Base-by-base conservation (phyloP, 805 yeast genomes). In the Cyberlindnera galapagoensis region DNA sequence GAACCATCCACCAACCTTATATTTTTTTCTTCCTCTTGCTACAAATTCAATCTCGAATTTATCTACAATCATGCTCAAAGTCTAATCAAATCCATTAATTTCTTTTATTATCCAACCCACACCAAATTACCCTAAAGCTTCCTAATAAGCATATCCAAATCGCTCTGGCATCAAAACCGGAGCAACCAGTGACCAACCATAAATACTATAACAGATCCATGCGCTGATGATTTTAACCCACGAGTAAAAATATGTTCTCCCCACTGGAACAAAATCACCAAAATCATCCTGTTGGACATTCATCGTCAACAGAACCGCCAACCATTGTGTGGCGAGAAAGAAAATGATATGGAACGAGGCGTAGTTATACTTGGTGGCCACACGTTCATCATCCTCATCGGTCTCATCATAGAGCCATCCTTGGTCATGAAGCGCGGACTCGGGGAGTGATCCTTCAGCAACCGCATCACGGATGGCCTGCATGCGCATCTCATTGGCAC, bases 321-420 rank as follows among this genome's bases (percentile, higher is more conserved):
- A 87, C 74, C 94, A 94, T 57, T 90, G 97, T 2, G 98, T 90
- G 0, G 98, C 98, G 40, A 92, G 65, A 55, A 92, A 78, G 67
- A 92, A 92, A 18, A 92, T 84, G 20, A 90, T 54, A 56, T 92
- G 98, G 68, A 92, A 92, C 28, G 90, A 61, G 6, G 85, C 67
- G 57, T 88, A 88, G 57, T 84, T 86, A 62, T 88, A 88, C 52
- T 78, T 80, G 1, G 90, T 85, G 28, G 69, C 63, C 28, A 59
- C 57, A 38, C 67, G 57, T 43, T 79, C 84, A 30, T 76, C 84
- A 40, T 79, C 86, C 14, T 61, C 63, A 14, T 59, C 69, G 3
- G 43, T 60, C 5, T 44, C 63, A 10, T 60, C 71, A 24, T 58
- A 64, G 24, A 77, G 62, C 69, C 84, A 82, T 19, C 72, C 58